Evolutionary conservation across 2,329 filamentous ascomycete genomes (phyloP).

Genomic region (Trichophyton equinum): DNA sequence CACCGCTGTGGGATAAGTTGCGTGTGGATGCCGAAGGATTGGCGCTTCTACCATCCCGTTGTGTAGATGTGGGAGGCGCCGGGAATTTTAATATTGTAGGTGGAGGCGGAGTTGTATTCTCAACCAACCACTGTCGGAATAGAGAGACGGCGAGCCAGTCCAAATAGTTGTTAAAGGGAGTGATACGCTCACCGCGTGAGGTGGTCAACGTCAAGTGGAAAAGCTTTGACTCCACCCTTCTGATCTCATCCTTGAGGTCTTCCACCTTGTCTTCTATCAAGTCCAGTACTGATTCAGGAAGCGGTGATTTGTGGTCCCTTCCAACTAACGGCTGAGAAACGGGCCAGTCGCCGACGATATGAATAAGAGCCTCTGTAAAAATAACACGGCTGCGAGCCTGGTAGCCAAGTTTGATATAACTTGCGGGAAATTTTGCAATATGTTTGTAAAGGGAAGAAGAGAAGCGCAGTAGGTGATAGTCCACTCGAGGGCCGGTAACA

Average conservation of each 20-base stretch:
- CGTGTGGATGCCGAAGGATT: background rate
- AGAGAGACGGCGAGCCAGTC: slow-evolving; percentile 81
- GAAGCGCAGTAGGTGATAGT: slow-evolving; percentile 88
- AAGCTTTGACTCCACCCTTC: slow-evolving; percentile 65
- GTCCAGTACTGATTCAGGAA: slow-evolving; percentile 68
- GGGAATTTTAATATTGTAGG: slow-evolving; percentile 34
- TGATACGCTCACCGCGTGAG: slow-evolving; percentile 67
- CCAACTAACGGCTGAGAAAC: slow-evolving; percentile 64
- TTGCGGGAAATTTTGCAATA: slow-evolving; percentile 89
- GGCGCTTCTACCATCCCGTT: slow-evolving; percentile 10
- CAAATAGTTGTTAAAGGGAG: slow-evolving; percentile 64
- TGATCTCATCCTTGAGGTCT: slow-evolving; percentile 72
- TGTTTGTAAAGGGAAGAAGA: slow-evolving; percentile 87
- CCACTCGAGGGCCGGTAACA: slow-evolving; percentile 77
- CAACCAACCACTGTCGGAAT: slow-evolving; percentile 86
- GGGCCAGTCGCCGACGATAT: slow-evolving; percentile 92
- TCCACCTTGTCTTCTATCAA: slow-evolving; percentile 92
- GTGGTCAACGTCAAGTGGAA: slow-evolving; percentile 72
- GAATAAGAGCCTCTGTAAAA: slow-evolving; percentile 76
- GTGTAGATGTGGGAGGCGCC: background rate
- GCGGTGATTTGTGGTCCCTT: slow-evolving; percentile 37
- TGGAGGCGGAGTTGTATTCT: slow-evolving; percentile 67
- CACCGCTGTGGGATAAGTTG: slow-evolving; percentile 13
- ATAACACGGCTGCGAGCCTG: slow-evolving; percentile 72
- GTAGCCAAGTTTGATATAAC: slow-evolving; percentile 80